Base-by-base conservation (phyloP, 345 rosid genomes). In the Euphorbia pulcherrima region DNA sequence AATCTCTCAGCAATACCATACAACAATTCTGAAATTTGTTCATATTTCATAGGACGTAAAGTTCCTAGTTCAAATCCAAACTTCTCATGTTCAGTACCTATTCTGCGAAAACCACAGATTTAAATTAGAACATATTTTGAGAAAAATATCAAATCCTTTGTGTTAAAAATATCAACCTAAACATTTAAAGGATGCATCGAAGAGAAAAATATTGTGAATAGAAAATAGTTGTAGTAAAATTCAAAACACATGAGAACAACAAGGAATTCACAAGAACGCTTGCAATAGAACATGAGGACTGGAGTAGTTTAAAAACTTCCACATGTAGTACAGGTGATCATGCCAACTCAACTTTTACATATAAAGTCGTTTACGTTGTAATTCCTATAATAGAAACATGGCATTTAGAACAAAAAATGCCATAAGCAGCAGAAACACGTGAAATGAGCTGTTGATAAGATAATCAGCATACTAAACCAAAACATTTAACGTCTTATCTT, bases 61-160 rank as follows among this genome's bases (percentile, higher is more conserved):
- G 89, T 87, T 76, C 81, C 83, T 69, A 83, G 74, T 77, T 91
- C 96, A 73, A 91, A 94, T 72, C 99, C 99, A 82, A 94, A 94
- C 76, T 94, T 94, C 89, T 94, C 99, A 48, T 94, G 99, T 68
- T 94, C 99, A 17, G 97, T 91, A 54, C 99, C 99, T 81, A 94
- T 94, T 80, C 99, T 94, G 96, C 27, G 73, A 77, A 64, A 67
- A 30, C 9, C 41, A 52, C 65, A 8, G 56, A 48, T 5, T 18
- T n/a, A 47, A 59, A n/a, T 64, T n/a, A 67, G 60, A 57, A 59
- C 53, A 7, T n/a, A 11, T 20, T 46, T 21, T 29, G 8, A 54
- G 14, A 51, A 47, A 54, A 55, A 68, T 29, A 11, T 16, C 16
- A 35, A 53, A 30, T 21, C 30, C 37, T 18, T 46, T 27, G 41